Base-by-base conservation (phyloP, 352 stramenopile species). In the Phytophthora megakarya region DNA sequence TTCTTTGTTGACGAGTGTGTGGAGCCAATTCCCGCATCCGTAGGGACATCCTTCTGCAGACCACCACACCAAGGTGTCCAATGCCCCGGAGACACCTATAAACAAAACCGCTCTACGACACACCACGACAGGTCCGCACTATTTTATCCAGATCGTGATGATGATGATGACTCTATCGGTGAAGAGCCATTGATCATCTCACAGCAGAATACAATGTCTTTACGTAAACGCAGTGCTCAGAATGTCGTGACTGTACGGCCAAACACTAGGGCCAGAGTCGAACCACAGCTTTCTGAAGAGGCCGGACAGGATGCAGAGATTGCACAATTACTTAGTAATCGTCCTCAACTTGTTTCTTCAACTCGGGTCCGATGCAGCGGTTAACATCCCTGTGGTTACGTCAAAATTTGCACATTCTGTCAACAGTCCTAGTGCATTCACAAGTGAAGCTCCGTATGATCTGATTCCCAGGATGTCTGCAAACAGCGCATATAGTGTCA, bases 261-360 rank as follows among this genome's bases (percentile, higher is more conserved):
- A 16, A 19, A 7, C n/a, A 16, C n/a, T n/a, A n/a, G n/a, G n/a
- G n/a, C n/a, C 21, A 44, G 38, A 18, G n/a, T 22, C 16, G 38
- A 44, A 9, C 16, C 12, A 11, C 16, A 44, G 3, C 16, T 4
- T 10, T 23, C 38, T 15, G 19, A n/a, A 19, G 40, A 47, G 8
- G 40, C 21, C 40, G 21, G 32, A 4, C 30, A 47, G n/a, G 46
- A 53, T n/a, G 6, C 46, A 26, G 28, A 42, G n/a, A 53, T 53
- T n/a, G 46, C 26, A 42, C 46, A 53, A 3, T 18, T 53, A n/a
- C 46, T 53, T 1, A 15, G 26, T 3, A 26, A 42, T 5, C 26
- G 18, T 42, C 46, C 46, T n/a, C n/a, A n/a, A n/a, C n/a, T n/a
- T n/a, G 22, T 53, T 42, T n/a, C 26, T 53, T 9, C 46, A 53